Evolutionary conservation across 305 asterid genomes (phyloP), one percentile per base, ranked within the genome.

Genomic region (Fraxinus greggii): DNA sequence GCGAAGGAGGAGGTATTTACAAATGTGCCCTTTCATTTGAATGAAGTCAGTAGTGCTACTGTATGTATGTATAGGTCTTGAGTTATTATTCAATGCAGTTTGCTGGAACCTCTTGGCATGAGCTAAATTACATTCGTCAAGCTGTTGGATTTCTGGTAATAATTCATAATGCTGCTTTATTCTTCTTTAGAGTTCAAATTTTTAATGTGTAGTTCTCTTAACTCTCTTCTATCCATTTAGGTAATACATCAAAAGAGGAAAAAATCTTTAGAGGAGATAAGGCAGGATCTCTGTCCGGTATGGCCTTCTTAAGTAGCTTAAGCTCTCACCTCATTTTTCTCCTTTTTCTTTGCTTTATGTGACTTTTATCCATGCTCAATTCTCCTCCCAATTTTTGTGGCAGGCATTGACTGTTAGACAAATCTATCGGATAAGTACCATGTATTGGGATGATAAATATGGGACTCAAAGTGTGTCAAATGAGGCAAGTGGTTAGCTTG

Each of bases 391-490:
- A 0, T 12, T 40, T 65, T 24, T 83, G 76, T 84, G 67, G 73
- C 93, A 95, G 99, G 95, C 90, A 80, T 86, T 95, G 88, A 95
- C 99, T 0, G 93, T 94, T 79, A 89, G 99, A 81, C 99, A 95
- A 85, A 95, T 95, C 84, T 95, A 95, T 80, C 96, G 99, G n/a
- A 95, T 95, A 84, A 94, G 97, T 86, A 94, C 98, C 9, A 95
- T 95, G 99, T 95, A 95, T 83, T 94, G 99, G 99, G 99, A 95
- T 90, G 99, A 94, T 85, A 95, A 95, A 80, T 95, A 94, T 81
- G 99, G 99, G 83, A 95, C 99, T 76, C 99, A 94, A 80, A 95
- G 99, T 75, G 99, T 95, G 83, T 95, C 99, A 35, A 92, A 88
- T 79, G 99, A 94, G 92, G 99, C 84, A 88, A 85, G 92, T 89